These are phyloP conservation scores for Raffaelea albimanens DNA, from an alignment of 2,329 filamentous ascomycete species.

Conservation along the genomic window DNA sequence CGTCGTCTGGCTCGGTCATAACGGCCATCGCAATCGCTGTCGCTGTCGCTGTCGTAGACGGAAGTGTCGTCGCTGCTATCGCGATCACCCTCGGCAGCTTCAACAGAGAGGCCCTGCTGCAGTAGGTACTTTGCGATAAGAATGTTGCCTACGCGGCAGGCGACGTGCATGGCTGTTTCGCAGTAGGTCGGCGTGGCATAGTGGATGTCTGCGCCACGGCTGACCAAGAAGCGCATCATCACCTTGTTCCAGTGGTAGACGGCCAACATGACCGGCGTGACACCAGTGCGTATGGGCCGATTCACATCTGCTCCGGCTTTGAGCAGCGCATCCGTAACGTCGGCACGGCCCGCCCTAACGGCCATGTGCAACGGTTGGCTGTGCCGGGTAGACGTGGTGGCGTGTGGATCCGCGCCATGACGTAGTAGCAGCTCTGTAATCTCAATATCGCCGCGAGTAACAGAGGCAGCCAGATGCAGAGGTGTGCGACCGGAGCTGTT, in stretches of 20 bases:
- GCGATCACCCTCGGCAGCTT: neutral
- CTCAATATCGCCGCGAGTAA: slow-evolving; percentile 24
- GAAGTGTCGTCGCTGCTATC: neutral
- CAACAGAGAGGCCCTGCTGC: slow-evolving; percentile 2
- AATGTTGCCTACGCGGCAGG: neutral
- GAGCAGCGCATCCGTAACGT: neutral
- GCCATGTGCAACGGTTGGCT: slow-evolving; percentile 19
- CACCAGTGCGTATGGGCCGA: neutral
- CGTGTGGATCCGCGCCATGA: slow-evolving; percentile 35
- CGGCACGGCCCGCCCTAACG: slow-evolving; percentile 1
- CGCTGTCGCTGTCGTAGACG: neutral
- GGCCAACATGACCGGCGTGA: slow-evolving; percentile 5
- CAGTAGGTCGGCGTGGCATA: slow-evolving; percentile 5
- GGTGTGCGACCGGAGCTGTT: slow-evolving; percentile 36
- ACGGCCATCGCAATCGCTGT: neutral
- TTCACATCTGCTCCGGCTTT: slow-evolving; percentile 1
- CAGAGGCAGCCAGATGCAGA: slow-evolving; percentile 37
- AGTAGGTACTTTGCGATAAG: neutral
- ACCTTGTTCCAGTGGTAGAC: slow-evolving; percentile 3
- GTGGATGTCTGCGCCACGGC: slow-evolving; percentile 1
- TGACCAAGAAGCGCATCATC: slow-evolving; percentile 3
- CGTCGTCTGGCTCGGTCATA: neutral
- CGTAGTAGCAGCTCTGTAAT: slow-evolving; percentile 38
- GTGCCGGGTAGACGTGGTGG: slow-evolving; percentile 20
- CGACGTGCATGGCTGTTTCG: slow-evolving; percentile 7